These are phyloP conservation scores for Tubosaeta sp. DNA, from an alignment of 768 basidiomycete genomes.

Conservation along the genomic window DNA sequence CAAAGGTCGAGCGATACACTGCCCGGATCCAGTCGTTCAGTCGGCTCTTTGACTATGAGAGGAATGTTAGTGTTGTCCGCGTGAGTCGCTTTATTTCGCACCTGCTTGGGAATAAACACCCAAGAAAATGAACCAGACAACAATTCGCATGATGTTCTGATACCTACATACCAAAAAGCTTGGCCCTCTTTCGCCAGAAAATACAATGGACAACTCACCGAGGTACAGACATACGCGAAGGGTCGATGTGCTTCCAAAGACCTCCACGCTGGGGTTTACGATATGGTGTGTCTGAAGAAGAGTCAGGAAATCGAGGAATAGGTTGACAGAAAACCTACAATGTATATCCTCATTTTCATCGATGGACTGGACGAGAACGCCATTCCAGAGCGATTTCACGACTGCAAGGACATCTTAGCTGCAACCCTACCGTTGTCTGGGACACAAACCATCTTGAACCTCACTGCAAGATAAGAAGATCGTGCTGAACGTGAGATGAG, in stretches of 20 bases:
- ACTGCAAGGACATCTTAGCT: conserved; percentile 41
- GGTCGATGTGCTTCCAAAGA: conserved; percentile 72
- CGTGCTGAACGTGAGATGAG: conserved; percentile 39
- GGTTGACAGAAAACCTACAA: conserved; percentile 41
- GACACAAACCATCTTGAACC: conserved; percentile 66
- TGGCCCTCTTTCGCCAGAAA: background rate
- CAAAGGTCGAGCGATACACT: conserved; percentile 62
- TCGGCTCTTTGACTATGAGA: conserved; percentile 63
- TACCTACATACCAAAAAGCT: conserved; percentile 44
- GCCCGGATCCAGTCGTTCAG: conserved; percentile 61
- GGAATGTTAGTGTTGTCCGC: background rate
- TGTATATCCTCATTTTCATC: conserved; percentile 74
- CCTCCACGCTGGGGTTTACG: conserved; percentile 45
- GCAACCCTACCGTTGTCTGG: background rate
- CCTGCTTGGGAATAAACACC: conserved; percentile 81
- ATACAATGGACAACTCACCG: conserved; percentile 35
- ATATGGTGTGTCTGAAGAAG: conserved; percentile 60
- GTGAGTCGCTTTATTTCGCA: conserved; percentile 26
- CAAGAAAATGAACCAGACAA: conserved; percentile 76
- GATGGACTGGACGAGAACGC: conserved; percentile 75
- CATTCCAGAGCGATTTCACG: conserved; percentile 77
- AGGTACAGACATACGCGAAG: conserved; percentile 77
- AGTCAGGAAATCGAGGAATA: conserved; percentile 4
- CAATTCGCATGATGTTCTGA: conserved; percentile 78
- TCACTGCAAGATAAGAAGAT: conserved; percentile 85